Evolutionary conservation across 495 filamentous ascomycete genomes (phyloP).

Genomic region (Clavariopsis aquatica): DNA sequence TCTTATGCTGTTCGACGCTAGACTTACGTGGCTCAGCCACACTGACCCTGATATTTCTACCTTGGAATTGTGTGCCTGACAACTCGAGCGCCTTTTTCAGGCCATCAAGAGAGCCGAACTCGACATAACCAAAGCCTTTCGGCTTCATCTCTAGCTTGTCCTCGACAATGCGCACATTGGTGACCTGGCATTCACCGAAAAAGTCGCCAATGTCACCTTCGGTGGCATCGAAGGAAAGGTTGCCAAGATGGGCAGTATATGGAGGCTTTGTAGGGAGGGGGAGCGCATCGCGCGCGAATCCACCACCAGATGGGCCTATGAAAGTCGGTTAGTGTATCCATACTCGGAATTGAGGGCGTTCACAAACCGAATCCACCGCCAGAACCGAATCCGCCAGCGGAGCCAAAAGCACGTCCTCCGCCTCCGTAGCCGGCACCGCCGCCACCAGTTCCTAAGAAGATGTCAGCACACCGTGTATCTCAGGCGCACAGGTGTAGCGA

Average conservation of each 20-base stretch:
- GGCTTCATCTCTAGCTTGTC: slow-evolving; percentile 88
- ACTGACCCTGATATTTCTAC: slow-evolving; percentile 82
- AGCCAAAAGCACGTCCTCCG: slow-evolving; percentile 51
- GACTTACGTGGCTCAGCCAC: slow-evolving; percentile 81
- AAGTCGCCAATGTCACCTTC: slow-evolving; percentile 77
- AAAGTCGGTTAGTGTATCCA: not conserved
- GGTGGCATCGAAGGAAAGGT: slow-evolving; percentile 91
- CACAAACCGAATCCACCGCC: slow-evolving; percentile 45
- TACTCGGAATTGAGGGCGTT: not conserved
- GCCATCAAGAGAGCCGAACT: slow-evolving; percentile 85
- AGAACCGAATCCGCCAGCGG: slow-evolving; percentile 50
- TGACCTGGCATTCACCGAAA: slow-evolving; percentile 78
- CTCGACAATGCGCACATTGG: slow-evolving; percentile 91
- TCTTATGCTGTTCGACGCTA: slow-evolving; percentile 2
- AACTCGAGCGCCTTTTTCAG: slow-evolving; percentile 87
- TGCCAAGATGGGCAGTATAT: slow-evolving; percentile 93
- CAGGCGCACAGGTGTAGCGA: not conserved
- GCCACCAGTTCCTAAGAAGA: slow-evolving; percentile 1
- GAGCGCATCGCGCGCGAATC: slow-evolving; percentile 68
- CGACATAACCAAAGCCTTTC: slow-evolving; percentile 97
- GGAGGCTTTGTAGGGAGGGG: slow-evolving; percentile 88
- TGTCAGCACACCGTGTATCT: not conserved
- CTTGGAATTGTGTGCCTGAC: slow-evolving; percentile 76
- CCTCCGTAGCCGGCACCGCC: slow-evolving; percentile 46
- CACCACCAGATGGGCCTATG: not conserved